Evolutionary conservation across 805 yeast genomes (phyloP), one percentile per base, ranked within the genome.

Genomic region (Wickerhamiella occidentalis): DNA sequence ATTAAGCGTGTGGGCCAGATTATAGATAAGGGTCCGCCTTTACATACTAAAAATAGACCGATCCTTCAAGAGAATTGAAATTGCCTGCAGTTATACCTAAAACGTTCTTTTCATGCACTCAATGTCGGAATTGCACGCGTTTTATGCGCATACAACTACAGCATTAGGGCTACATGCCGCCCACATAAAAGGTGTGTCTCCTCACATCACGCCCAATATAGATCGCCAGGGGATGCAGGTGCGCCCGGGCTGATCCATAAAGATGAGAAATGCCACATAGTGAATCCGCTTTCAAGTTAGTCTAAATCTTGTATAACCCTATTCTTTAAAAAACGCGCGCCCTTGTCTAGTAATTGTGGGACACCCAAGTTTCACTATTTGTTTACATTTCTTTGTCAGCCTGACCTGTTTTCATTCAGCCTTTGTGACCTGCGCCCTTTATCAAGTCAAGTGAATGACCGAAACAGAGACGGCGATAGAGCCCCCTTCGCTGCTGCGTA

Each of bases 401-500:
- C 33, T 33, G 38, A 15, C 38, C 38, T 33, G 38, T 33, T 33
- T 15, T 33, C 38, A 12, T 33, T 33, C 38, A 33, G 38, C 38
- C 18, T 29, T 33, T 33, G 38, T 33, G 26, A 33, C 38, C 38
- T 33, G 38, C 38, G 38, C 38, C 19, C 38, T 33, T 15, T 33
- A 33, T 33, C 18, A 33, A 33, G 38, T 33, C 18, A 11, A 33
- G 38, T 11, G 38, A 33, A 25, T 25, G 44, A 22, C 41, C 41
- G 41, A 37, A 37, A 37, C 26, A 8, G 41, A 37, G 26, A 37
- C 41, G 41, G 41, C 41, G n/a, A 19, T 37, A n/a, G 41, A 37
- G 41, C 13, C 41, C 19, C 33, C 23, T 41, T 23, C 36, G 36
- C 48, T 51, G 30, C 33, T 30, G 6, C 49, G 54, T 18, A 45